These are phyloP conservation scores for Lyophyllum atratum DNA, from an alignment of 768 basidiomycete genomes.

Conservation along the genomic window DNA sequence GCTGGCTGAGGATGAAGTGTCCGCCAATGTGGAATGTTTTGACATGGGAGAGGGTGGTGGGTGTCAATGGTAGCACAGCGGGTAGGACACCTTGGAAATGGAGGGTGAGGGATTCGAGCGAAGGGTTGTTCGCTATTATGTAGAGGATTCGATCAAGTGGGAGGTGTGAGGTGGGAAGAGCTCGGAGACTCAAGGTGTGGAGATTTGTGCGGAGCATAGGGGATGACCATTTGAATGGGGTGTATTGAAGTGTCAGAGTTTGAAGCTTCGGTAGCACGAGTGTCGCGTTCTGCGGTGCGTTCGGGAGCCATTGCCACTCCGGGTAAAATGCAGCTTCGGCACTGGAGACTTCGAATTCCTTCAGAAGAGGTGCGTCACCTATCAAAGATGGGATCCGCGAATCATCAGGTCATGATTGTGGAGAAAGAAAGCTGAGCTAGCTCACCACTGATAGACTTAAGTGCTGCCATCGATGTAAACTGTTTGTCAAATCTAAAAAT, in stretches of 20 bases:
- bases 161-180: conserved; percentile 62
- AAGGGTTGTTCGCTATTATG: conserved; percentile 60
- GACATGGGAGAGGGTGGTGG: conserved; percentile 55
- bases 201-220: conserved; percentile 67
- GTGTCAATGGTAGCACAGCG: conserved; percentile 61
- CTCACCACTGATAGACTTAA: conserved; percentile 73
- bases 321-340: conserved; percentile 60
- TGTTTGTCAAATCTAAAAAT: conserved; percentile 79
- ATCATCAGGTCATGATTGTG: conserved; percentile 2
- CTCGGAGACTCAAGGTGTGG: conserved; percentile 60
- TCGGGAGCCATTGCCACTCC: conserved; percentile 81
- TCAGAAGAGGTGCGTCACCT: conserved; percentile 75
- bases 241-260: conserved; percentile 65
- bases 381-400: conserved; percentile 4
- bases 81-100: conserved; percentile 63
- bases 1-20: conserved; percentile 60
- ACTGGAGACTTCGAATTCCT: conserved; percentile 78
- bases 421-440: conserved; percentile 7
- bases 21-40: conserved; percentile 63
- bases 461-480: conserved; percentile 70
- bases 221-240: conserved; percentile 78
- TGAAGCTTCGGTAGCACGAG: conserved; percentile 49
- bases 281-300: conserved; percentile 33
- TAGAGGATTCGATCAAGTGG: conserved; percentile 71
- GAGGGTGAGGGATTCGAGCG: conserved; percentile 57